Percentiles rank a stretch among this genome's conserved stretches.
Evolutionary conservation across 371 early-diverging fungal species (phyloP).

Genomic region (Syncephalastrum racemosum): DNA sequence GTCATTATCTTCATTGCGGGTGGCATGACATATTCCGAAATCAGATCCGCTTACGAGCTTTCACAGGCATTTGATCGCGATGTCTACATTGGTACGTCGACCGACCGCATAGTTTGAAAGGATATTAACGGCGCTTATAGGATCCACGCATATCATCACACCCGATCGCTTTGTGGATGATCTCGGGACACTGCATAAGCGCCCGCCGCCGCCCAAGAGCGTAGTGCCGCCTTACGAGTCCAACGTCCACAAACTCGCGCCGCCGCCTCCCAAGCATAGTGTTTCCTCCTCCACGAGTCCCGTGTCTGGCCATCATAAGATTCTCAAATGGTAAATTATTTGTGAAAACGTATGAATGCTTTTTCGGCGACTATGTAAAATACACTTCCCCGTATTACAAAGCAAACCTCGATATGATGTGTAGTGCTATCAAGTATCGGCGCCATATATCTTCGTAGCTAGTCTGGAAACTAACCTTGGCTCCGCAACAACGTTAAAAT

Average conservation of each 20-base stretch:
- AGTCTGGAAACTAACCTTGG: too few relatives aligned
- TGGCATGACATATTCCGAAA: conserved; percentile 91
- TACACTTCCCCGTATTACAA: too few relatives aligned
- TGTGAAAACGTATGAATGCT: too few relatives aligned
- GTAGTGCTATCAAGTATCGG: too few relatives aligned
- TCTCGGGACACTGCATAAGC: conserved; percentile 39
- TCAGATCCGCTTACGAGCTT: conserved; percentile 85
- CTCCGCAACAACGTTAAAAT: not conserved
- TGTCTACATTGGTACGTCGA: conserved; percentile 71
- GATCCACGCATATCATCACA: conserved; percentile 79
- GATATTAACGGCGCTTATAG: conserved; percentile 20
- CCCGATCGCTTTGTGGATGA: conserved; percentile 76
- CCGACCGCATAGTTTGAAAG: not conserved
- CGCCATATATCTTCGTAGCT: too few relatives aligned
- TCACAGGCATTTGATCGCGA: conserved; percentile 70
- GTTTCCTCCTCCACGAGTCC: too few relatives aligned
- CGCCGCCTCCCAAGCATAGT: too few relatives aligned
- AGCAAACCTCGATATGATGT: too few relatives aligned
- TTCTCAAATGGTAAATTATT: too few relatives aligned
- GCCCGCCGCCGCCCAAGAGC: conserved; percentile 19
- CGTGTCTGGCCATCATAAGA: too few relatives aligned
- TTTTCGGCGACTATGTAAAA: too few relatives aligned
- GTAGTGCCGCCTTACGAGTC: conserved; percentile 41
- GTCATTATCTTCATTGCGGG: conserved; percentile 86
- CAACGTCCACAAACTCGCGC: conserved; percentile 16